Conservation (phyloP, 441 rosid genomes). For the Pelargonium fulgidum region DNA sequence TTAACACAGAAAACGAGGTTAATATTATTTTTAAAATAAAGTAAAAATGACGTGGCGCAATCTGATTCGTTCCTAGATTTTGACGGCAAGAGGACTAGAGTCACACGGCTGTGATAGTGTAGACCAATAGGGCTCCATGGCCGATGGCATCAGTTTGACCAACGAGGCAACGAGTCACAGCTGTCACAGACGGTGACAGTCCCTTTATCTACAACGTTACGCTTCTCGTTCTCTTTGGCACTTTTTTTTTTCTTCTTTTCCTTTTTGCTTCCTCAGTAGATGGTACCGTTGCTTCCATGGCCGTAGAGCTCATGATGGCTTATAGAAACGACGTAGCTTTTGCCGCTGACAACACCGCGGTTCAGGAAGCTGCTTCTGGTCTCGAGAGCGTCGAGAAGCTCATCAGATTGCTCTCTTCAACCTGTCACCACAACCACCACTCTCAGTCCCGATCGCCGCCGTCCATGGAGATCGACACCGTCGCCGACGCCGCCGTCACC, state of each 20-base stretch:
- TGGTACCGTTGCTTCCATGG: slow-evolving; percentile 46
- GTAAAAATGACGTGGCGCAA: slow-evolving; percentile 18
- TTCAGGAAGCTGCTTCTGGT: slow-evolving; percentile 84
- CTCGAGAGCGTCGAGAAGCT: slow-evolving; percentile 68
- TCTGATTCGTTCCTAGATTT: slow-evolving; percentile 27
- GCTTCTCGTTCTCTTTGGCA: slow-evolving; percentile 22
- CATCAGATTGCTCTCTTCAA: slow-evolving; percentile 48
- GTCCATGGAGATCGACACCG: slow-evolving; percentile 40
- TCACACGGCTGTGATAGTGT: slow-evolving; percentile 25
- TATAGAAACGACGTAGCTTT: slow-evolving; percentile 34
- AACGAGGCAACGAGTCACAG: not conserved
- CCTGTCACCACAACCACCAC: slow-evolving; percentile 14
- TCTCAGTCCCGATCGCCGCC: slow-evolving; percentile 3
- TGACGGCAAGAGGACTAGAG: slow-evolving; percentile 29
- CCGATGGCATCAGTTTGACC: slow-evolving; percentile 42
- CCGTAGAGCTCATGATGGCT: slow-evolving; percentile 62
- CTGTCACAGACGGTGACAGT: not conserved
- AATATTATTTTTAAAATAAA: not conserved
- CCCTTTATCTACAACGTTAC: slow-evolving; percentile 32
- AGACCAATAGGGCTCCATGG: slow-evolving; percentile 19
- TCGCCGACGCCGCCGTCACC: slow-evolving; percentile 67
- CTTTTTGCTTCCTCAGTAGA: not conserved
- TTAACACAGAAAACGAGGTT: not conserved
- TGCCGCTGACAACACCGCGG: slow-evolving; percentile 35
- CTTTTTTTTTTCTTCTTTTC: slow-evolving; percentile 1